Evolutionary conservation across 192 early-diverging fungal genomes (phyloP), one percentile per base, ranked within the genome.

Genomic region (Podila minutissima): DNA sequence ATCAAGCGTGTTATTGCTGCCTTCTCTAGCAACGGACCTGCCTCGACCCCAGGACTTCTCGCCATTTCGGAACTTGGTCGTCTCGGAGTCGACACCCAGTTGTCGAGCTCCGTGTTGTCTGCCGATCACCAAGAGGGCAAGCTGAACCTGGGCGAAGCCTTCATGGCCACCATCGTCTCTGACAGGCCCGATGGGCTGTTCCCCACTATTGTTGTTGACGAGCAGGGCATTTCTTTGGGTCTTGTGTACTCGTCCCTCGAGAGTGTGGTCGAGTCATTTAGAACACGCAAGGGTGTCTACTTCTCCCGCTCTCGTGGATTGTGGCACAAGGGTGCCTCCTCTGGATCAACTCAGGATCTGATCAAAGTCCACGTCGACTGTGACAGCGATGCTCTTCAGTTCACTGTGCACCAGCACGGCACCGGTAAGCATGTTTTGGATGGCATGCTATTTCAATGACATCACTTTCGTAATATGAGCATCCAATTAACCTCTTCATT

Each of bases 321-420:
- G 15, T 99, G 98, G 98, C 91, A 95, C 82, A 99, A 99, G 84
- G 98, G 98, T 12, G 85, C 91, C 50, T 95, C 98, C 1, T 98
- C 97, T 1, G 97, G 97, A 38, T 93, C 98, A 5, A 94, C 93
- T n/a, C 98, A 99, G 83, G 86, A 88, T 37, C 86, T 99, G 63
- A 72, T 93, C 37, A 88, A 87, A 33, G 85, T 98, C 53, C 74
- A 89, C n/a, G 75, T 90, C 55, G 98, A 99, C 83, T 99, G 98
- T 74, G 98, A 99, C 84, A 70, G 83, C 8, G 98, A 99, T 74
- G 89, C 92, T 19, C 85, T 99, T 59, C 87, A 89, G 69, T 97
- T 97, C 78, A 88, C 90, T 41, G 98, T 99, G 49, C 83, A 88
- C 19, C 97, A 99, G 85, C 83, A 87, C 59, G 95, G 91, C 24